phyloP scores from a whole-genome alignment of 345 rosid genomes.

The Turritis glabra region DNA sequence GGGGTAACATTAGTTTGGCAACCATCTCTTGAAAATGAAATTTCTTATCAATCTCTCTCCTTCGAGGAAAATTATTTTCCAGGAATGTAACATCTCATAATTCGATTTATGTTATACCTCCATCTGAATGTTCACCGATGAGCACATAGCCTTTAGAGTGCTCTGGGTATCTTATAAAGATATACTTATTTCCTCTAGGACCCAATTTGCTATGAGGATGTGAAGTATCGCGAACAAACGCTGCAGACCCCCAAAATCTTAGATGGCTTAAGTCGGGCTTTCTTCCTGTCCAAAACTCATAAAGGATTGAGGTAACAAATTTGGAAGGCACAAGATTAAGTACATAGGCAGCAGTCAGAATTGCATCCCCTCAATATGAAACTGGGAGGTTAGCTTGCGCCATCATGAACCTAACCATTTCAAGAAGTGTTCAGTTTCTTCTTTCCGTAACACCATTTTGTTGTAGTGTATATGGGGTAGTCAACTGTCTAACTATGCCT shows the following conservation, averaged over 20 bases:
- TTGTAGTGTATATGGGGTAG: neutral
- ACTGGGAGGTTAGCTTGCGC: neutral
- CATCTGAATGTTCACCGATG: no score
- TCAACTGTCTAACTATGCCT: neutral
- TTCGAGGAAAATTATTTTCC: conserved; percentile 18
- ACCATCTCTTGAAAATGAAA: neutral
- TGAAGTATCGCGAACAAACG: no score
- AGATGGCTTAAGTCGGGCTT: no score
- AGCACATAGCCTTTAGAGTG: no score
- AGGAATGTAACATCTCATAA: no score
- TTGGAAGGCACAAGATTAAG: neutral
- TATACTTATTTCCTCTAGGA: no score
- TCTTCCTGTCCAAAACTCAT: conserved; percentile 15
- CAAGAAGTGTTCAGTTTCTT: neutral
- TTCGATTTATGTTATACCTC: no score
- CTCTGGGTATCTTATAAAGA: no score
- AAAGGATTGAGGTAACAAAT: neutral
- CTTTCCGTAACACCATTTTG: neutral
- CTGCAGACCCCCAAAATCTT: no score
- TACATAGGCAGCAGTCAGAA: neutral
- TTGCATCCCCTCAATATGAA: neutral
- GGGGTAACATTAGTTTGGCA: neutral
- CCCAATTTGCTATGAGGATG: no score
- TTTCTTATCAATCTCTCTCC: neutral
- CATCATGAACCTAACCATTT: no score